Percentiles rank a stretch among this genome's conserved stretches.
Evolutionary conservation across 2,329 filamentous ascomycete genomes (phyloP).

Genomic region (Hypomyces perniciosus): DNA sequence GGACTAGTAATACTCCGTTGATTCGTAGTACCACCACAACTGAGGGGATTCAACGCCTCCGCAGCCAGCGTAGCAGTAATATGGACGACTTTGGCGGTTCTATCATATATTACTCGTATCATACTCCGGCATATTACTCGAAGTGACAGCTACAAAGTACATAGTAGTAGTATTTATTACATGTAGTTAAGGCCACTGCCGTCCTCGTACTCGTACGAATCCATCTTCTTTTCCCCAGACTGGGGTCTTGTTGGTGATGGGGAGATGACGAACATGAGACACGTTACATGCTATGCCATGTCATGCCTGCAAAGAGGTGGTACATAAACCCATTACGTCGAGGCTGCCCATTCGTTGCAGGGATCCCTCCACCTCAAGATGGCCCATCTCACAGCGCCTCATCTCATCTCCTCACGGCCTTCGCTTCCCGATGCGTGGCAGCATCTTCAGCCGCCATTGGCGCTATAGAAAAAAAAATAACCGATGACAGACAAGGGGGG

Average conservation of each 20-base stretch:
- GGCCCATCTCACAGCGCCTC: slow-evolving; percentile 2
- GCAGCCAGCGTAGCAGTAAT: neutral
- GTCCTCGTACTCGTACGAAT: neutral
- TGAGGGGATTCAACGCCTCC: neutral
- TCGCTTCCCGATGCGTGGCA: neutral
- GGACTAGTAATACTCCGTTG: too few species aligned
- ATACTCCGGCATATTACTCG: too few species aligned
- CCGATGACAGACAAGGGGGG: neutral
- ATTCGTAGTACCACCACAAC: too few species aligned
- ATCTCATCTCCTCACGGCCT: neutral
- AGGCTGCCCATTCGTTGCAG: slow-evolving; percentile 19
- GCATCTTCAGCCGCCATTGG: slow-evolving; percentile 11
- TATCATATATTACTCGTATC: too few species aligned
- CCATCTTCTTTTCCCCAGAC: slow-evolving; percentile 1
- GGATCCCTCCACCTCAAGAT: slow-evolving; percentile 3
- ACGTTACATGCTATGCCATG: slow-evolving; percentile 5
- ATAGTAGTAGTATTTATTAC: too few species aligned
- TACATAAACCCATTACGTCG: slow-evolving; percentile 25
- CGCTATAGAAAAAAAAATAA: slow-evolving; percentile 2
- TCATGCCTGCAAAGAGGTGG: neutral
- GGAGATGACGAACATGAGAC: slow-evolving; percentile 5
- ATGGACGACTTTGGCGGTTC: neutral
- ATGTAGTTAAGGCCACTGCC: too few species aligned
- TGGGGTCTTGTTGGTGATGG: neutral
- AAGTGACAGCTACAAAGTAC: too few species aligned